Evolutionary conservation across 1,284 basidiomycete species (phyloP).

Genomic region (Hortiboletus rubellus): DNA sequence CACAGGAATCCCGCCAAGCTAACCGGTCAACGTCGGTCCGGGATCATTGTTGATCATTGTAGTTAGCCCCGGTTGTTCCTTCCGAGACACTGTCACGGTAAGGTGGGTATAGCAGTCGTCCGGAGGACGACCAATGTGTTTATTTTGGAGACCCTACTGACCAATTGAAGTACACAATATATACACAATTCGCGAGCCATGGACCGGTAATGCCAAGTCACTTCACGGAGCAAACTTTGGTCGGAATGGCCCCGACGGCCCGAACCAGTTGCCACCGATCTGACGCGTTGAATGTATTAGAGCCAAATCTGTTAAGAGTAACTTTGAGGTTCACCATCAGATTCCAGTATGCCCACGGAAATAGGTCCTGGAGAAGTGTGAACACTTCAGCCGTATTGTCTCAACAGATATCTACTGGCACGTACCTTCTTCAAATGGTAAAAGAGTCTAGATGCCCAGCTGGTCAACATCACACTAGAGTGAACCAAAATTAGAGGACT

Average conservation of each 20-base stretch:
- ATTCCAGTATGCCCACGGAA: slow-evolving; percentile 90
- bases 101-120: neutral
- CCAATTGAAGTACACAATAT: neutral
- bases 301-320: neutral
- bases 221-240: slow-evolving; percentile 41
- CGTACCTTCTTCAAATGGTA: slow-evolving; percentile 90
- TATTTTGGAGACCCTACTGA: neutral
- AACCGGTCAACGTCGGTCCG: slow-evolving; percentile 6
- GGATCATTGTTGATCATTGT: neutral
- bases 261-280: slow-evolving; percentile 72
- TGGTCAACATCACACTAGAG: slow-evolving; percentile 6
- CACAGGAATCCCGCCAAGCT: neutral
- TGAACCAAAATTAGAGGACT: slow-evolving; percentile 14
- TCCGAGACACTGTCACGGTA: slow-evolving; percentile 10
- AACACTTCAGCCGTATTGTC: neutral
- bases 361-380: slow-evolving; percentile 57
- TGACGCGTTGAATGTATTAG: slow-evolving; percentile 28
- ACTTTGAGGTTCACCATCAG: slow-evolving; percentile 57
- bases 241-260: slow-evolving; percentile 50
- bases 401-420: neutral
- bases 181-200: neutral
- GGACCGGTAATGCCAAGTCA: neutral
- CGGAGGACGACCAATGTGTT: slow-evolving; percentile 9
- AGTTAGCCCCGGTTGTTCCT: slow-evolving; percentile 12
- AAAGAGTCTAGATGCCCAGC: slow-evolving; percentile 56